Evolutionary conservation across 192 early-diverging fungal genomes (phyloP).

Genomic region (Backusella parvicylindrica): DNA sequence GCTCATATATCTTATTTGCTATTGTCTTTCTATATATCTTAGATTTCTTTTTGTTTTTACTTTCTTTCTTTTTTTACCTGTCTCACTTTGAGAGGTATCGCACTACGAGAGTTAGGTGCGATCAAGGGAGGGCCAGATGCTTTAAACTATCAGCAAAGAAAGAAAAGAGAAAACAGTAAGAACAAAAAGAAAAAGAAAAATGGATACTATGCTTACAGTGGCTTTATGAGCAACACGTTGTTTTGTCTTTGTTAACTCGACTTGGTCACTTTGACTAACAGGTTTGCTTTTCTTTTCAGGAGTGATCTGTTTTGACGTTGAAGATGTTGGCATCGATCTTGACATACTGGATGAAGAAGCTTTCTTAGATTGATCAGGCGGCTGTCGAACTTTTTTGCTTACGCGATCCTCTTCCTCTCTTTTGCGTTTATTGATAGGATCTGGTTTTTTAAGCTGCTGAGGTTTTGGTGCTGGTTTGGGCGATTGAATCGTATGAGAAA

Average conservation of each 20-base stretch:
- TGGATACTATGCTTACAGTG: not conserved
- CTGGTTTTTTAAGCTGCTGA: not conserved
- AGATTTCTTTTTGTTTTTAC: not conserved
- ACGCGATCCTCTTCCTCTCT: not conserved
- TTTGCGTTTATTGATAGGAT: not conserved
- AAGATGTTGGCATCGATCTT: not conserved
- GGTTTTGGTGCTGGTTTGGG: not conserved
- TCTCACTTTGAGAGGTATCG: constrained; percentile 41
- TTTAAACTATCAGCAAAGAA: not conserved
- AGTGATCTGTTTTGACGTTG: not conserved
- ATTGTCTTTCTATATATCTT: constrained; percentile 9
- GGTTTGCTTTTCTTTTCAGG: not conserved
- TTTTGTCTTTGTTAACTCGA: not conserved
- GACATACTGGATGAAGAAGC: not conserved
- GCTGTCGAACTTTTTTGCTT: not conserved
- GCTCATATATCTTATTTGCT: constrained; percentile 39
- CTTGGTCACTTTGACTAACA: constrained; percentile 4
- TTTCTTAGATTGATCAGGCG: not conserved
- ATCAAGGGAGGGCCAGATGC: constrained; percentile 40
- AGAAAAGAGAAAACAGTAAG: not conserved
- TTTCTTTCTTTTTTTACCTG: constrained; percentile 18
- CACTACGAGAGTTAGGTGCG: constrained; percentile 34
- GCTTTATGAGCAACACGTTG: constrained; percentile 3
- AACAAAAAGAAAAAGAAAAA: not conserved
- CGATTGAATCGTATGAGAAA: constrained; percentile 22